Conservation (phyloP, 163 green algal genomes). For the Trebouxiophyceae sp. region DNA sequence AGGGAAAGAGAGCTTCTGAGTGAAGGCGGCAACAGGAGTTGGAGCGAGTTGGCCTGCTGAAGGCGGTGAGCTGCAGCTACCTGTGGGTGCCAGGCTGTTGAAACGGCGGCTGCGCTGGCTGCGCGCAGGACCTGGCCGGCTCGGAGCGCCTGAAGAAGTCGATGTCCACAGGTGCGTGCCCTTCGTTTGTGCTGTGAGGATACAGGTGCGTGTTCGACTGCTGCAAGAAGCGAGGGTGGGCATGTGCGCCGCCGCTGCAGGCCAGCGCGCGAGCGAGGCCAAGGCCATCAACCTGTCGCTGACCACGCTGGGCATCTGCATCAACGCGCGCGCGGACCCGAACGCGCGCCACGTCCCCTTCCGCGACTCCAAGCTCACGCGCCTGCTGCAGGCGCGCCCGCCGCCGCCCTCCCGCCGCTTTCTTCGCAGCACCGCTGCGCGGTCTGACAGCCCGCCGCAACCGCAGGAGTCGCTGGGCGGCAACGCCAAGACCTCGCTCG, state of each 20-base stretch:
- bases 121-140: constrained; percentile 58
- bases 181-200: too few relatives aligned
- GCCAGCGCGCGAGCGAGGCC: constrained; percentile 62
- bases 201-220: too few relatives aligned
- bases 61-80: too few relatives aligned
- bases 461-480: constrained; percentile 71
- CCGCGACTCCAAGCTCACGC: constrained; percentile 80
- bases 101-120: too few relatives aligned
- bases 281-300: constrained; percentile 81
- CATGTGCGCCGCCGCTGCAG: constrained; percentile 12
- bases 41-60: too few relatives aligned
- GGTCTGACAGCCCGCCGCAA: too few relatives aligned
- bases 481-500: constrained; percentile 72
- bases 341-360: constrained; percentile 69
- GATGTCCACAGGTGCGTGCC: constrained; percentile 29
- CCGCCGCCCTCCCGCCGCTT: not conserved
- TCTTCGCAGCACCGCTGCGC: too few relatives aligned
- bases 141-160: constrained; percentile 79
- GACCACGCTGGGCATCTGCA: constrained; percentile 76
- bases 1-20: too few relatives aligned
- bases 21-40: too few relatives aligned
- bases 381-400: constrained; percentile 59
- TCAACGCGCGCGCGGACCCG: constrained; percentile 63
- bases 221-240: not conserved
- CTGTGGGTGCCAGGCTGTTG: too few relatives aligned